Percentiles rank a stretch among this genome's conserved stretches.
Evolutionary conservation across 1,139 yeast genomes (phyloP).

Genomic region (Kodamaea fungicola): DNA sequence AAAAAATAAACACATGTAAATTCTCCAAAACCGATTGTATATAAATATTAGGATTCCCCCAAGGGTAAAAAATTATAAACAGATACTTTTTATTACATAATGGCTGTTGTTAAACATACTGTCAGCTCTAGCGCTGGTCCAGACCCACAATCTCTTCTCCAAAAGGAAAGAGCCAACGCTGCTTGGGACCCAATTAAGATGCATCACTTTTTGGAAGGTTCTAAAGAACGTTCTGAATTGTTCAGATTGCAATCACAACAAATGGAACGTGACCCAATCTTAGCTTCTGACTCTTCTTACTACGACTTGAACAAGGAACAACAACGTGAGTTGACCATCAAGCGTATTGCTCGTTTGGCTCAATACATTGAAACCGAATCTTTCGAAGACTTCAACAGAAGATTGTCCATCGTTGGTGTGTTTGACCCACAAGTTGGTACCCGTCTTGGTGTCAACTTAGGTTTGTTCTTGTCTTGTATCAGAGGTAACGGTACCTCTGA

Average conservation of each 20-base stretch:
- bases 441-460: slow-evolving; percentile 29
- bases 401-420: slow-evolving; percentile 30
- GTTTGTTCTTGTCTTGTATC: slow-evolving; percentile 28
- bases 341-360: slow-evolving; percentile 35
- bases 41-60: neutral
- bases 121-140: slow-evolving; percentile 25
- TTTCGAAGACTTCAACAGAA: slow-evolving; percentile 33
- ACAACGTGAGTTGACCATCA: slow-evolving; percentile 35
- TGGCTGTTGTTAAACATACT: slow-evolving; percentile 13
- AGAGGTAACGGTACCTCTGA: slow-evolving; percentile 31
- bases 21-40: neutral
- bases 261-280: slow-evolving; percentile 44
- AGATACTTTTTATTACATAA: slow-evolving; percentile 1
- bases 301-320: slow-evolving; percentile 37
- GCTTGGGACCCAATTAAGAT: slow-evolving; percentile 30
- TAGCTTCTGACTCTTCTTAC: slow-evolving; percentile 30
- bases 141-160: slow-evolving; percentile 32
- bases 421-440: slow-evolving; percentile 30
- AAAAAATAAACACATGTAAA: neutral
- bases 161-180: slow-evolving; percentile 30
- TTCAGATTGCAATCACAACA: slow-evolving; percentile 29
- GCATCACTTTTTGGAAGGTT: slow-evolving; percentile 43
- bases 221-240: slow-evolving; percentile 28
- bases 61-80: neutral
- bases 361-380: slow-evolving; percentile 38